phyloP scores from a whole-genome alignment of 305 asterid species.

The Fraxinus xanthoxyloides region DNA sequence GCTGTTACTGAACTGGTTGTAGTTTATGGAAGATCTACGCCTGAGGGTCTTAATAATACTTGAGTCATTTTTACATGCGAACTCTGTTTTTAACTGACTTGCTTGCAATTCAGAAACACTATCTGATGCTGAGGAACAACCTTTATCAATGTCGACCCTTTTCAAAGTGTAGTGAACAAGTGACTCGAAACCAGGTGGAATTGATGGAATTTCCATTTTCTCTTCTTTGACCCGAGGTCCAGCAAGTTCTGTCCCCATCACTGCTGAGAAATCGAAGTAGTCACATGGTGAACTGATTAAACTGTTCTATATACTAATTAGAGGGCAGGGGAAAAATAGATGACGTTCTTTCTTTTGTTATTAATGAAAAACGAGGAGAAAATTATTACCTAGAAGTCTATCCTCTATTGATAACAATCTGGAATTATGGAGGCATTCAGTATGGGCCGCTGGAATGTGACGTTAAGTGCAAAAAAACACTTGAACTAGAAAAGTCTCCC shows the following conservation, averaged over 20 bases:
- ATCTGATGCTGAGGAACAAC: slow-evolving; percentile 33
- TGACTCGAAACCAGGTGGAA: slow-evolving; percentile 95
- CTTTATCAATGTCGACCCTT: slow-evolving; percentile 45
- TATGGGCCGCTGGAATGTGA: neutral
- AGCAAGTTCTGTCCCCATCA: slow-evolving; percentile 77
- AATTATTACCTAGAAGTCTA: slow-evolving; percentile 9
- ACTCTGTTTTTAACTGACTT: slow-evolving; percentile 38
- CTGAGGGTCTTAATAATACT: slow-evolving; percentile 40
- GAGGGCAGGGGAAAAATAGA: neutral
- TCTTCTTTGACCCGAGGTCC: slow-evolving; percentile 71
- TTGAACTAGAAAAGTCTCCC: neutral
- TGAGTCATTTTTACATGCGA: slow-evolving; percentile 36
- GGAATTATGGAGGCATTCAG: slow-evolving; percentile 1
- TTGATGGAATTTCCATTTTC: slow-evolving; percentile 59
- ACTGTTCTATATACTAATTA: neutral
- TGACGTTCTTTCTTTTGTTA: neutral
- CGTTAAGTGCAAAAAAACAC: neutral
- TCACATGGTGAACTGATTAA: neutral
- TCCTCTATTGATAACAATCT: neutral
- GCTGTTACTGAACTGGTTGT: slow-evolving; percentile 38
- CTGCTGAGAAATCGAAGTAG: slow-evolving; percentile 33
- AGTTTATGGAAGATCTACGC: slow-evolving; percentile 51
- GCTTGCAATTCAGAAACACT: slow-evolving; percentile 36
- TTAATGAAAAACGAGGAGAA: neutral
- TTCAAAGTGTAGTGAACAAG: slow-evolving; percentile 59